A percentile compares a stretch with the other conserved stretches of the same genome.
Conservation (phyloP, 768 basidiomycete genomes). For the Lactifluus subvellereus region DNA sequence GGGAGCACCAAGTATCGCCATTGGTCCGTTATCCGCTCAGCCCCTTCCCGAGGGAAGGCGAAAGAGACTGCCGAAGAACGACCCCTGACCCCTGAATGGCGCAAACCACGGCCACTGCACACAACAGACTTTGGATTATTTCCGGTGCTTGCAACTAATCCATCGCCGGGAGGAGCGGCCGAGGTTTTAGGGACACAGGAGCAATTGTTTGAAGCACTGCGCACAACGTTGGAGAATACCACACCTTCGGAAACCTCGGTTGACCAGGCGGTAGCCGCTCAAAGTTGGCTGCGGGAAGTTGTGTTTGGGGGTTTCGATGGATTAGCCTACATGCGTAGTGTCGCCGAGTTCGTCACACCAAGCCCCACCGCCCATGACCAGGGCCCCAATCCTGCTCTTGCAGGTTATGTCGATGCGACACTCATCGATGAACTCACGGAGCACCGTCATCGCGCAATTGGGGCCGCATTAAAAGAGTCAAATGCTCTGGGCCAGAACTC, state of each 20-base stretch:
- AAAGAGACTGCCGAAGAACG: conserved; percentile 45
- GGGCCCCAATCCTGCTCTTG: not conserved
- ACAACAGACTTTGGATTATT: conserved; percentile 59
- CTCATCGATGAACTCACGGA: conserved; percentile 21
- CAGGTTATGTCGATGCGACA: conserved; percentile 7
- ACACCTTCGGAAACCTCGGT: not conserved
- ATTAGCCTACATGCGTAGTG: conserved; percentile 65
- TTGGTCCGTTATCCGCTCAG: conserved; percentile 55
- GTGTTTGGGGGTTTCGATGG: conserved; percentile 79
- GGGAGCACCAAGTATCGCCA: conserved; percentile 39
- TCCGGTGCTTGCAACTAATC: conserved; percentile 38
- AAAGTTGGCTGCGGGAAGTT: conserved; percentile 63
- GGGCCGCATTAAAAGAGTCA: not conserved
- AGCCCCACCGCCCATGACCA: not conserved
- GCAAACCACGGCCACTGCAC: conserved; percentile 46
- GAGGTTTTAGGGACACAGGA: conserved; percentile 30
- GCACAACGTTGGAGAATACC: conserved; percentile 23
- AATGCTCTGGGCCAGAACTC: not conserved
- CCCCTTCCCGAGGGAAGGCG: conserved; percentile 42
- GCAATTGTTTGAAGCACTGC: conserved; percentile 26
- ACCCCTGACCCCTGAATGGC: conserved; percentile 38
- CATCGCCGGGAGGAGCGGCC: conserved; percentile 18
- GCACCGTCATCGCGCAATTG: conserved; percentile 16
- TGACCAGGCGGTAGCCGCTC: conserved; percentile 43
- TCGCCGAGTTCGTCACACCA: conserved; percentile 61